Conservation (phyloP, 2,329 filamentous ascomycete genomes). For the Ambrosiella xylebori region DNA sequence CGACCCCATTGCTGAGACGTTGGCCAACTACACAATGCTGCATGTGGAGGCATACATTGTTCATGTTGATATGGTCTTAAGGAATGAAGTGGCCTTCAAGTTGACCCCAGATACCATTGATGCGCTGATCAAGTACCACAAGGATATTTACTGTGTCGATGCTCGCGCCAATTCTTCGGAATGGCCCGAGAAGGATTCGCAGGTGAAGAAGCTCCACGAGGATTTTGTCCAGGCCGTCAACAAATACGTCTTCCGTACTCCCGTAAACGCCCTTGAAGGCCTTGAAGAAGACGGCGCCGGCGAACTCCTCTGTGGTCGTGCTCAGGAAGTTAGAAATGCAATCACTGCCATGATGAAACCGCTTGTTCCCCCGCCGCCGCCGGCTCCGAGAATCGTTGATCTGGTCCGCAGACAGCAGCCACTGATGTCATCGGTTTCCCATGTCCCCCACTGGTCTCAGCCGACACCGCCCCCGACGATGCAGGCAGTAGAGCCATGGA, state of each 20-base stretch:
- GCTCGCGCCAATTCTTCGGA: constrained; percentile 76
- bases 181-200: constrained; percentile 92
- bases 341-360: constrained; percentile 77
- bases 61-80: constrained; percentile 95
- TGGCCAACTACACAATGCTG: constrained; percentile 85
- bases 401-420: constrained; percentile 76
- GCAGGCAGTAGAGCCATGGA: constrained; percentile 71
- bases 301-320: constrained; percentile 78
- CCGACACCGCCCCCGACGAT: constrained; percentile 45
- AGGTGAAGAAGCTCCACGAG: constrained; percentile 93
- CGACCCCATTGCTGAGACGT: constrained; percentile 56
- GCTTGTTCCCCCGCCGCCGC: constrained; percentile 54
- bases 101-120: constrained; percentile 90
- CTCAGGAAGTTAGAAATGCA: constrained; percentile 79
- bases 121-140: constrained; percentile 83
- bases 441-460: constrained; percentile 23
- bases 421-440: constrained; percentile 34
- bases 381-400: constrained; percentile 24
- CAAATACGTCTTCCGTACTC: constrained; percentile 87
- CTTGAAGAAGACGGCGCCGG: constrained; percentile 92
- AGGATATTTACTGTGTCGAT: constrained; percentile 84
- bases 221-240: constrained; percentile 94
- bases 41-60: constrained; percentile 96
- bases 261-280: constrained; percentile 77
- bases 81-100: constrained; percentile 97